Conservation (phyloP, 306 rosid species). For the Ceratonia siliqua region DNA sequence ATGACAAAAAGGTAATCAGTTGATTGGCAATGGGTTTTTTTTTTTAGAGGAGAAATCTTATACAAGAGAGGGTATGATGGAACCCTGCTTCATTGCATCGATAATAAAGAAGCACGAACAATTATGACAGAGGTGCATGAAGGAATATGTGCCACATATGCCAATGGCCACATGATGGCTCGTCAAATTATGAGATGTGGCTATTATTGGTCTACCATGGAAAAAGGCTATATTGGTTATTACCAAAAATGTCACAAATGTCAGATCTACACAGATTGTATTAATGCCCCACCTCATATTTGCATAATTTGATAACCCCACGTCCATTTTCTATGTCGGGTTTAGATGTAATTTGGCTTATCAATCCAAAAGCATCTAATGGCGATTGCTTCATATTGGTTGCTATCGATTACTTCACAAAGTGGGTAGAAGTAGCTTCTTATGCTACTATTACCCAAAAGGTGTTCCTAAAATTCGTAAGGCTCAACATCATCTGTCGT, state of each 20-base stretch:
- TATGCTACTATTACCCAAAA: neutral
- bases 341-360: neutral
- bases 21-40: no score
- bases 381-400: neutral
- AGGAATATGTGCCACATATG: no score
- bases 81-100: no score
- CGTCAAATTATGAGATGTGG: neutral
- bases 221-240: neutral
- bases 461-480: neutral
- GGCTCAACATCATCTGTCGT: neutral
- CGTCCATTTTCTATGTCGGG: neutral
- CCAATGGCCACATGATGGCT: no score
- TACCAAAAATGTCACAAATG: neutral
- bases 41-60: no score
- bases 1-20: no score
- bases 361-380: neutral
- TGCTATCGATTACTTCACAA: neutral
- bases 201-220: neutral
- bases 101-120: no score
- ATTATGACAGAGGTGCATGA: no score
- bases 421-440: neutral
- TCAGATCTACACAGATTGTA: neutral
- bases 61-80: no score
- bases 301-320: neutral
- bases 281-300: neutral